phyloP scores from a whole-genome alignment of 306 rosid genomes.

The Vigna radiata region DNA sequence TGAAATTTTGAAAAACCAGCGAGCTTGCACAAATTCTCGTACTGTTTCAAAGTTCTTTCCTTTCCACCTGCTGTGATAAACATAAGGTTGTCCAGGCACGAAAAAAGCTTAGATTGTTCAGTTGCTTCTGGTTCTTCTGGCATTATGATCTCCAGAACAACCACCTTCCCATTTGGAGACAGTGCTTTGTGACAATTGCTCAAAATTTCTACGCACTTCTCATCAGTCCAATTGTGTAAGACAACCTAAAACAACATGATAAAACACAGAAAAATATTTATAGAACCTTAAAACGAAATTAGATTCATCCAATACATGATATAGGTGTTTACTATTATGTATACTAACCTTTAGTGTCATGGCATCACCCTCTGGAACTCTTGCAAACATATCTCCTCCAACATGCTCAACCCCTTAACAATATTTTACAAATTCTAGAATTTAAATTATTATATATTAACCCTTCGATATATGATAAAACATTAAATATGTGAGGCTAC shows the following conservation, averaged over 20 bases:
- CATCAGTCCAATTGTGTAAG: slow-evolving; percentile 49
- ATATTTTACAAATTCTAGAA: not conserved
- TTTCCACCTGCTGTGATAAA: slow-evolving; percentile 48
- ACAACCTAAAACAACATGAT: slow-evolving; percentile 20
- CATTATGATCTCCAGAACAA: slow-evolving; percentile 46
- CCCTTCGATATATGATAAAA: not conserved
- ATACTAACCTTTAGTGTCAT: slow-evolving; percentile 42
- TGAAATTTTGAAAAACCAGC: slow-evolving; percentile 45
- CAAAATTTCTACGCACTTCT: slow-evolving; percentile 38
- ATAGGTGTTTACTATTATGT: not conserved
- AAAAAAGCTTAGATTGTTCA: slow-evolving; percentile 28
- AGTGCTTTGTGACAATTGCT: slow-evolving; percentile 46
- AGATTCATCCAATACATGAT: not conserved
- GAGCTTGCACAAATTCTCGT: slow-evolving; percentile 7
- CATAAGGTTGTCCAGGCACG: slow-evolving; percentile 44
- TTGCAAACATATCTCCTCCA: slow-evolving; percentile 50
- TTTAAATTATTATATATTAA: not conserved
- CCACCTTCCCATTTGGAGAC: slow-evolving; percentile 44
- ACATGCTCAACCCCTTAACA: slow-evolving; percentile 46
- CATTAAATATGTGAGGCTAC: not conserved
- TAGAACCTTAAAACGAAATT: not conserved
- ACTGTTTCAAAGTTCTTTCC: slow-evolving; percentile 49
- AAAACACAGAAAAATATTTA: not conserved
- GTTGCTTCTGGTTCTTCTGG: slow-evolving; percentile 44
- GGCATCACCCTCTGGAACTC: slow-evolving; percentile 47